Percentiles rank a stretch among this genome's conserved stretches.
Conservation (phyloP, 129 eudicot genomes). For the Flaveria linearis region DNA sequence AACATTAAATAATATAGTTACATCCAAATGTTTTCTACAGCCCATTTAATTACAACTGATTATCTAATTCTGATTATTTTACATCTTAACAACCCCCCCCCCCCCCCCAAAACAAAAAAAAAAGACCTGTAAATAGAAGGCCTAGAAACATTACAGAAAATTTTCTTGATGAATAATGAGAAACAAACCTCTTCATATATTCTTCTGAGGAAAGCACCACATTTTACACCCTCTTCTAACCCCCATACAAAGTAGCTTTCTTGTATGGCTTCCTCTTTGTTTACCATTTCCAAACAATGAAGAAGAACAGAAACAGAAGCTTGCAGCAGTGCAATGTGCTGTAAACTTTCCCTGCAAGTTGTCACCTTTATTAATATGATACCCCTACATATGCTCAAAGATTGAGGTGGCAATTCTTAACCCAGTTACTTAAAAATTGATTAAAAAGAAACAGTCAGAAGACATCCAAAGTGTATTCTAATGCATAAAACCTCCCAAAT, state of each 20-base stretch:
- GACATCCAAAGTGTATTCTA: not conserved
- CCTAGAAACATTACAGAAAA: not conserved
- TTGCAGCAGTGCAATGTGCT: conserved; percentile 63
- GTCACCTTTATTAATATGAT: not conserved
- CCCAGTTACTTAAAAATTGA: not conserved
- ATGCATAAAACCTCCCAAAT: not conserved
- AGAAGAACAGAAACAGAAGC: conserved; percentile 72
- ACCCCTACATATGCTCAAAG: conserved; percentile 5
- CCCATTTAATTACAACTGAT: not conserved
- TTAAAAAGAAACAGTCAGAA: not conserved
- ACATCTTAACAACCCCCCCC: not conserved
- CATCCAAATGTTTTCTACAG: not conserved
- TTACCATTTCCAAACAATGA: conserved; percentile 75
- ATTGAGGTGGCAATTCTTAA: not conserved
- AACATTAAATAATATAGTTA: not conserved
- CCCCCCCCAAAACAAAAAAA: not conserved
- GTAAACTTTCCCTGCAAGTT: conserved; percentile 59
- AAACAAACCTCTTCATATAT: conserved; percentile 84
- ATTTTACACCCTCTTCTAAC: conserved; percentile 65
- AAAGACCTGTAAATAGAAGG: not conserved
- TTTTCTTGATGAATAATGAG: not conserved
- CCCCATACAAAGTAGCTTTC: conserved; percentile 47
- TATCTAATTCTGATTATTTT: not conserved
- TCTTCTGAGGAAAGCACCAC: conserved; percentile 79
- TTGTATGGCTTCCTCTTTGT: conserved; percentile 32